A percentile compares a stretch with the other conserved stretches of the same genome.
Evolutionary conservation across 305 asterid species (phyloP).

Genomic region (Fraxinus xanthoxyloides): DNA sequence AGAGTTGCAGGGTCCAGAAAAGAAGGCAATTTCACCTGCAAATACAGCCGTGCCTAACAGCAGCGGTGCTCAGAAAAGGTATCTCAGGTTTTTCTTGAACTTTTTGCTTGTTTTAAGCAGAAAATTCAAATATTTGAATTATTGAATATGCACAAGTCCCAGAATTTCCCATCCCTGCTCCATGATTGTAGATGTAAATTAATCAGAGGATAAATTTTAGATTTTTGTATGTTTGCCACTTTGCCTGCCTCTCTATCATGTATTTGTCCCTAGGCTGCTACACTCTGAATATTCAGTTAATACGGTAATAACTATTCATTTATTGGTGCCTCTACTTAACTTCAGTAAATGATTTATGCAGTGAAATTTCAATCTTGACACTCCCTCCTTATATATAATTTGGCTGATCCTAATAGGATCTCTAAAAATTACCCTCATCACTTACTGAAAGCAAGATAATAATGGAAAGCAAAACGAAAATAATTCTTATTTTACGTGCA

Average conservation of each 20-base stretch:
- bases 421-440: not conserved
- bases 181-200: not conserved
- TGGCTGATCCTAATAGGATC: not conserved
- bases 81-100: conserved; percentile 28
- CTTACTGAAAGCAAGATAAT: not conserved
- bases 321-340: not conserved
- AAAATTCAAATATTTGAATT: not conserved
- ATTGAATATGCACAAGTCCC: conserved; percentile 16
- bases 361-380: not conserved
- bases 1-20: conserved; percentile 52
- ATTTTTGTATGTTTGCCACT: not conserved
- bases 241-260: not conserved
- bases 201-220: not conserved
- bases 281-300: not conserved
- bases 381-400: not conserved
- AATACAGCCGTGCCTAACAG: conserved; percentile 55
- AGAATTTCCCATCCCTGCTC: not conserved
- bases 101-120: conserved; percentile 16
- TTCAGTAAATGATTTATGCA: not conserved
- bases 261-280: not conserved
- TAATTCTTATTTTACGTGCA: not conserved
- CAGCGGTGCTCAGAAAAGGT: conserved; percentile 83
- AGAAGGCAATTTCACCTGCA: conserved; percentile 58
- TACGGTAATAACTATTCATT: not conserved
- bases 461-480: not conserved